phyloP scores from a whole-genome alignment of 2,329 filamentous ascomycete species.

The Ceratocystis lukuohia region DNA sequence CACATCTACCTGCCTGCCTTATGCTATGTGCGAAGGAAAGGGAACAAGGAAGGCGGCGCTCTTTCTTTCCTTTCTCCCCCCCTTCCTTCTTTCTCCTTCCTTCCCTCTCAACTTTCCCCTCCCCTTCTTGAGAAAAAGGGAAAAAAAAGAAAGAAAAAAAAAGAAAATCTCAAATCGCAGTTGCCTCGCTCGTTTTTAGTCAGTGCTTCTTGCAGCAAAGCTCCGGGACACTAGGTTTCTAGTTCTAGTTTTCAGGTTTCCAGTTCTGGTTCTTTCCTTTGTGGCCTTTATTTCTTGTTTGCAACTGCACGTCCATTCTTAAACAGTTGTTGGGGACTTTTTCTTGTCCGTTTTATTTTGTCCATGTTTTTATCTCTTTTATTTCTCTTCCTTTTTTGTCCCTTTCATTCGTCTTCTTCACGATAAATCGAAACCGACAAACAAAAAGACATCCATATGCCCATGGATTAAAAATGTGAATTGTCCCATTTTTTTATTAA shows the following conservation, averaged over 20 bases:
- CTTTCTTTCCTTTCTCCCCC: background rate
- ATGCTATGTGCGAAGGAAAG: background rate
- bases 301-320: background rate
- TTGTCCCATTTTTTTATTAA: background rate
- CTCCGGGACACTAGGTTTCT: background rate
- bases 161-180: background rate
- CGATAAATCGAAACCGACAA: background rate
- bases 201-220: conserved; percentile 2
- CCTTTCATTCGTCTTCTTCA: background rate
- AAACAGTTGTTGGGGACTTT: background rate
- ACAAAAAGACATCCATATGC: background rate
- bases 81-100: too few species aligned
- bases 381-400: conserved; percentile 9
- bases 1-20: too few species aligned
- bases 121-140: too few species aligned
- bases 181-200: conserved; percentile 11
- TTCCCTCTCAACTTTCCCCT: too few species aligned
- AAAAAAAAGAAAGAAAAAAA: background rate
- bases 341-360: background rate
- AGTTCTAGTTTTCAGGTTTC: background rate
- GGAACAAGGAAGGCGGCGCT: background rate
- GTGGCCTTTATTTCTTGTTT: conserved; percentile 6
- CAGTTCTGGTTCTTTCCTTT: conserved; percentile 8
- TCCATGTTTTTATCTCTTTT: background rate
- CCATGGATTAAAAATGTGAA: background rate